Evolutionary conservation across 768 basidiomycete species (phyloP).

Genomic region (Stropharia rugosoannulata): DNA sequence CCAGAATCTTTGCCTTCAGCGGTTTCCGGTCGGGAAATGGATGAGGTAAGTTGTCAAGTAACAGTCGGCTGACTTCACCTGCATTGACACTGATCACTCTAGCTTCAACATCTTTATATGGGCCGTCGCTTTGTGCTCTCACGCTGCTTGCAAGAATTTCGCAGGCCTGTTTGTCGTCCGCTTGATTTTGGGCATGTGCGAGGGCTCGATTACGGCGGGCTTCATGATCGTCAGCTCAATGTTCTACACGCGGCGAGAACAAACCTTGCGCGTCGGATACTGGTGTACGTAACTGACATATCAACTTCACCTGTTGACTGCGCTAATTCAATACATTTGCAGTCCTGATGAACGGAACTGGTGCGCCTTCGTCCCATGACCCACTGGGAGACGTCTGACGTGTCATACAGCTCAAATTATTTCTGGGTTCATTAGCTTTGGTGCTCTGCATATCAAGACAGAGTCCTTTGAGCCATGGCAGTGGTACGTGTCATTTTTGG

Average conservation of each 20-base stretch:
- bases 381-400: not conserved
- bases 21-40: slow-evolving; percentile 78
- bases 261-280: slow-evolving; percentile 68
- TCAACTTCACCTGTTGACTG: not conserved
- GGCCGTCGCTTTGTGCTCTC: slow-evolving; percentile 57
- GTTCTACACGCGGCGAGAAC: slow-evolving; percentile 76
- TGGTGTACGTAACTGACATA: slow-evolving; percentile 55
- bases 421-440: slow-evolving; percentile 67
- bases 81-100: not conserved
- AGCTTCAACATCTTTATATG: slow-evolving; percentile 70
- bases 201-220: slow-evolving; percentile 70
- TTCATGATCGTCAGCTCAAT: slow-evolving; percentile 77
- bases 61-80: not conserved
- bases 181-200: slow-evolving; percentile 69
- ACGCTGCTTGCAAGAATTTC: slow-evolving; percentile 74
- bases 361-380: slow-evolving; percentile 26
- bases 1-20: slow-evolving; percentile 69
- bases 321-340: not conserved
- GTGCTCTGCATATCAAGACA: slow-evolving; percentile 60
- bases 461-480: slow-evolving; percentile 66
- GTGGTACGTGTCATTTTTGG: slow-evolving; percentile 42
- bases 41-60: slow-evolving; percentile 52
- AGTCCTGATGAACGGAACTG: slow-evolving; percentile 76
- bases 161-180: slow-evolving; percentile 62
- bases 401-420: slow-evolving; percentile 63